These are phyloP conservation scores for Yamadazyma takamatsuzukensis DNA, from an alignment of 805 yeast species.

Conservation along the genomic window DNA sequence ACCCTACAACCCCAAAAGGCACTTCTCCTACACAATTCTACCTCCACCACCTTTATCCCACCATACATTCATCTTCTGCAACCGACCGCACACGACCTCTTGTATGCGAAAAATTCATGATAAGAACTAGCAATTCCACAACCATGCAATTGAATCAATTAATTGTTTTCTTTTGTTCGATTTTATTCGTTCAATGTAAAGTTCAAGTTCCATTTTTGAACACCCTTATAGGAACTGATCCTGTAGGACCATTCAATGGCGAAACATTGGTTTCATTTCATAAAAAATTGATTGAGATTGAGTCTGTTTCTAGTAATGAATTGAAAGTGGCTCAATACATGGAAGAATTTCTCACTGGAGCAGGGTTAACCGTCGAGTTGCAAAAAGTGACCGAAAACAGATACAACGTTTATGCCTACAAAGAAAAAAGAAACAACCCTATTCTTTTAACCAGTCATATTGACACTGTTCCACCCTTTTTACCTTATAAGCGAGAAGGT, in stretches of 20 bases:
- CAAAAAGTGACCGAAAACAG: constrained; percentile 33
- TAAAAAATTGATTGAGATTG: constrained; percentile 20
- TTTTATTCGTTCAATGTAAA: not conserved
- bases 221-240: too few relatives aligned
- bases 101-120: too few relatives aligned
- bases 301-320: constrained; percentile 24
- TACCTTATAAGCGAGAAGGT: constrained; percentile 48
- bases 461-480: constrained; percentile 69
- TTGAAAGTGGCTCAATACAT: constrained; percentile 36
- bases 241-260: too few relatives aligned
- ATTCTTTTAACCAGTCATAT: constrained; percentile 61
- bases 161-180: not conserved
- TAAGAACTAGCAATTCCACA: too few relatives aligned
- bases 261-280: constrained; percentile 21
- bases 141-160: too few relatives aligned
- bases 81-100: too few relatives aligned
- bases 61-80: too few relatives aligned
- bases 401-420: constrained; percentile 53
- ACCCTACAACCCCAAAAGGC: too few relatives aligned
- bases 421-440: constrained; percentile 40
- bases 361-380: constrained; percentile 53
- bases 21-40: too few relatives aligned
- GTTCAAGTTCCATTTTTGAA: not conserved
- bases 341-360: constrained; percentile 29
- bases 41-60: too few relatives aligned